These are phyloP conservation scores for Fraxinus anomala DNA, from an alignment of 257 asterid genomes.

Conservation along the genomic window DNA sequence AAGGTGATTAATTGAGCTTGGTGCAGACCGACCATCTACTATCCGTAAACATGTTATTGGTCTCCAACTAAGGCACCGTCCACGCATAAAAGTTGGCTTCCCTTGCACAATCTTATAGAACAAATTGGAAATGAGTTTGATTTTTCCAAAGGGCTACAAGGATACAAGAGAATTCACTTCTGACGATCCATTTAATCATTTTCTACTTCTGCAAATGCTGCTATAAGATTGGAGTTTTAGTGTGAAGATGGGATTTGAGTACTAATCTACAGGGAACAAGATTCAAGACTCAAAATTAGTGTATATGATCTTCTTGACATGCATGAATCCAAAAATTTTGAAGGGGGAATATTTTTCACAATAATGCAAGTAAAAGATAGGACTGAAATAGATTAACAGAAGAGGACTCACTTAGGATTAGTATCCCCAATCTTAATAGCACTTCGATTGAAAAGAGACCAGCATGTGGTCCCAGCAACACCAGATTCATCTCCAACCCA, in stretches of 20 bases:
- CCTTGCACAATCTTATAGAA: not conserved
- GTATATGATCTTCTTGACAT: not conserved
- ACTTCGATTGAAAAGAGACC: constrained; percentile 88
- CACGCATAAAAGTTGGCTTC: not conserved
- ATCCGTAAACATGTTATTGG: not conserved
- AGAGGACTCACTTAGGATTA: constrained; percentile 55
- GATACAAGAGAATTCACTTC: not conserved
- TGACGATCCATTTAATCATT: not conserved
- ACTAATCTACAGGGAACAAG: not conserved
- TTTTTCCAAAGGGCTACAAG: not conserved
- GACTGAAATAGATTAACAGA: constrained; percentile 5
- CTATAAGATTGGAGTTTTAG: not conserved
- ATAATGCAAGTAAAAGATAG: constrained; percentile 1
- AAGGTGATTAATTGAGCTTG: too few species aligned
- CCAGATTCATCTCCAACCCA: constrained; percentile 95
- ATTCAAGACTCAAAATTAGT: not conserved
- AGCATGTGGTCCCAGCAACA: constrained; percentile 74
- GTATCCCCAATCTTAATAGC: constrained; percentile 56
- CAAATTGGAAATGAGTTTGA: not conserved
- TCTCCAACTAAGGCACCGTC: not conserved
- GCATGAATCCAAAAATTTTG: not conserved
- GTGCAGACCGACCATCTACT: too few species aligned
- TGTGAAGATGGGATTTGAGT: not conserved
- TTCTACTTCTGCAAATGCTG: not conserved
- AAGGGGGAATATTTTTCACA: not conserved